Evolutionary conservation across 805 yeast species (phyloP).

Genomic region (Kluyveromyces starmeri): DNA sequence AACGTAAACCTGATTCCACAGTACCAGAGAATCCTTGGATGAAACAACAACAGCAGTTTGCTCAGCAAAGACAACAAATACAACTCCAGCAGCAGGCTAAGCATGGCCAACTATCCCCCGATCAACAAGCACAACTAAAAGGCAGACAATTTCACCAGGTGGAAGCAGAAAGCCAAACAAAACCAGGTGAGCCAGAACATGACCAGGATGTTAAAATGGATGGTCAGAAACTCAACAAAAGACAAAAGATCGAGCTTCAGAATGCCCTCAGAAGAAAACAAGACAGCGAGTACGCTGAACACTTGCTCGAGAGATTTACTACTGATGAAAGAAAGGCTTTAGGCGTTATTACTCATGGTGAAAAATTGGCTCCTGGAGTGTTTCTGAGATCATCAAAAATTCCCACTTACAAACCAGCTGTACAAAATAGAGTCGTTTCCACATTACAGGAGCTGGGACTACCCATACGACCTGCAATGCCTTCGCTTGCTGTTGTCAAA

Average conservation of each 20-base stretch:
- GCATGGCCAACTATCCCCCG: constrained; percentile 10
- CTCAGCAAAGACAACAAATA: constrained; percentile 28
- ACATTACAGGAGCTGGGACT: constrained; percentile 71
- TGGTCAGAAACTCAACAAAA: constrained; percentile 12
- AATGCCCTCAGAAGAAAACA: constrained; percentile 24
- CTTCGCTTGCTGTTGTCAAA: constrained; percentile 68
- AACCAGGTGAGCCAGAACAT: background rate
- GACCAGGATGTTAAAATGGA: constrained; percentile 1
- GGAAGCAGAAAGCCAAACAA: background rate
- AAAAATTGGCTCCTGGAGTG: constrained; percentile 68
- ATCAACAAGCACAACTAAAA: constrained; percentile 7
- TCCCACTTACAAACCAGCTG: constrained; percentile 68
- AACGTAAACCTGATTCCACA: constrained; percentile 35
- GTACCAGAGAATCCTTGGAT: constrained; percentile 39
- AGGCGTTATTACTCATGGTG: constrained; percentile 75
- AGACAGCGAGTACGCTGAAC: constrained; percentile 29
- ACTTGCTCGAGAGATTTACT: constrained; percentile 37
- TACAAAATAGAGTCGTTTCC: constrained; percentile 51
- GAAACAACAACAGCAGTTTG: constrained; percentile 35
- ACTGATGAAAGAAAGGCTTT: constrained; percentile 74
- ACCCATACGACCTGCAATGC: constrained; percentile 78
- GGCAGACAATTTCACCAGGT: constrained; percentile 1
- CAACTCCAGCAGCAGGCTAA: constrained; percentile 24
- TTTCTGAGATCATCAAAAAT: constrained; percentile 70
- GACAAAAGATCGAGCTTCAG: constrained; percentile 26